Percentiles rank a stretch among this genome's conserved stretches.
Evolutionary conservation across 352 stramenopile species (phyloP).

Genomic region (Phytophthora boehmeriae): DNA sequence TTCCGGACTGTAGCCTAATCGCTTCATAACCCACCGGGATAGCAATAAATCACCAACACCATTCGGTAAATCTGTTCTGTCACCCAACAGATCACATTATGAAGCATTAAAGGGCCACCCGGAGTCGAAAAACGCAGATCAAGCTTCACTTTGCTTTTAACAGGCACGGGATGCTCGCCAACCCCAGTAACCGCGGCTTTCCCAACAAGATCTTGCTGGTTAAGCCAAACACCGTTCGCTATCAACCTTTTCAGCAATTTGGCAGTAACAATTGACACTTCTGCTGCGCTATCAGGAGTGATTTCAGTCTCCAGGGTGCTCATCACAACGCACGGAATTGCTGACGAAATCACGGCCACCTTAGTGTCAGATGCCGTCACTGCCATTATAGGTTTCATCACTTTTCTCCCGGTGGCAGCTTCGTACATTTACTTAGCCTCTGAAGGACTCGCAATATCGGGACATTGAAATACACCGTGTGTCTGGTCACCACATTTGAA

Average conservation of each 20-base stretch:
- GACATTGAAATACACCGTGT: constrained; percentile 12
- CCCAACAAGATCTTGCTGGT: background rate
- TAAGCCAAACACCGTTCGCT: background rate
- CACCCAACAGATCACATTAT: constrained; percentile 17
- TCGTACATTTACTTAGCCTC: constrained; percentile 18
- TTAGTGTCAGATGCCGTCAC: background rate
- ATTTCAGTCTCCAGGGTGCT: constrained; percentile 1
- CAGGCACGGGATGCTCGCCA: constrained; percentile 4
- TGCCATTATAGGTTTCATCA: constrained; percentile 16
- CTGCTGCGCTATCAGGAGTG: constrained; percentile 10
- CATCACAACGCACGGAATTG: constrained; percentile 14
- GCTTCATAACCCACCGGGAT: constrained; percentile 9
- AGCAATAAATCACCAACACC: constrained; percentile 9
- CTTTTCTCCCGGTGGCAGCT: background rate
- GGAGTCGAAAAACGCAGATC: constrained; percentile 13
- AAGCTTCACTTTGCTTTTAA: constrained; percentile 21
- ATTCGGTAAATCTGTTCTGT: background rate
- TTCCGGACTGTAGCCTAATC: constrained; percentile 5
- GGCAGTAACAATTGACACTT: constrained; percentile 14
- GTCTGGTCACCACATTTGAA: constrained; percentile 20
- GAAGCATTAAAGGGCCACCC: constrained; percentile 5
- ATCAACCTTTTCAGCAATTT: constrained; percentile 10
- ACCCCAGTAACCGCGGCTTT: background rate
- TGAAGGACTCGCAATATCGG: background rate
- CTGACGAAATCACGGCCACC: background rate